Evolutionary conservation across 2,329 filamentous ascomycete genomes (phyloP), one percentile per base, ranked within the genome.

Genomic region (Hymenoscyphus fructigenus): DNA sequence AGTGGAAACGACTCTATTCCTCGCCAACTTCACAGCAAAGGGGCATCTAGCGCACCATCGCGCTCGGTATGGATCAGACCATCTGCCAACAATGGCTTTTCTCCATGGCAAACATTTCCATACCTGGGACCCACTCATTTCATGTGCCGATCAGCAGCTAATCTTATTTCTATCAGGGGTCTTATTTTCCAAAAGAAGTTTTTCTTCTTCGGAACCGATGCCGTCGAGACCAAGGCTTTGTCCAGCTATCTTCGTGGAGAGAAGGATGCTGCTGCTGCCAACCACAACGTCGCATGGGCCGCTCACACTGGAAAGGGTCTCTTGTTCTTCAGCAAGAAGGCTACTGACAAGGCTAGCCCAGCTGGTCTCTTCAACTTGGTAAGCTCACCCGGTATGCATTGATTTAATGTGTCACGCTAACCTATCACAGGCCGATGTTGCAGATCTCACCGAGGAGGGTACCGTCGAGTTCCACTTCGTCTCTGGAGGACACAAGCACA

Each of bases 221-320:
- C 91, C 59, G 79, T 96, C 66, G 87, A 93, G 75, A 80, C 87
- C 73, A 90, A 94, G 80, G 84, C 89, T 76, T 85, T 97, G 64
- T 79, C 84, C 71, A 81, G 84, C 73, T 97, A 94, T 83, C 84
- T 96, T 73, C 92, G 93, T 81, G 89, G 88, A 75, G 93, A 97
- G 86, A 97, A 97, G 89, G 63, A 66, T 12, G 84, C 89, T 64
- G 84, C 88, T 62, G 84, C 89, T 70, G 89, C 91, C 67, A 90
- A 96, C 82, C 85, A 91, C 71, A 90, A 90, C 73, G 90, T 88
- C 72, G 91, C 95, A 41, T 97, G 95, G 92, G 92, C 94, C 69
- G 88, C 88, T 72, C 88, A 96, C 84, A 97, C 94, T 66, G 94
- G 94, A 78, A 96, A 96, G 84, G 95, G 95, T 76, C 90, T 98